A percentile compares a stretch with the other conserved stretches of the same genome.
Conservation (phyloP, 352 stramenopile genomes). For the Aphanomyces astaci region DNA sequence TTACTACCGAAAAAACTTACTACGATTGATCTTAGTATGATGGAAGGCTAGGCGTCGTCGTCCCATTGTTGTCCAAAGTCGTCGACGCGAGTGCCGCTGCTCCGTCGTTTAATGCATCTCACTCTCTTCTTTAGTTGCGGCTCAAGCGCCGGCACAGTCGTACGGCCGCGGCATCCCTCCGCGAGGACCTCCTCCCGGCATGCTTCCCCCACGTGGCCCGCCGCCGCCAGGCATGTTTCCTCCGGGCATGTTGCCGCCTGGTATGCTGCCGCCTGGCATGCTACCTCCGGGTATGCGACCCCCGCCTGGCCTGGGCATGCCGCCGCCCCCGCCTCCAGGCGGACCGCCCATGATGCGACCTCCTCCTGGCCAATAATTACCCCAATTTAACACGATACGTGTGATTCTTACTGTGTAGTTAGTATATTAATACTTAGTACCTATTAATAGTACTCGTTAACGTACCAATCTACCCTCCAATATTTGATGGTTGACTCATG, state of each 20-base stretch:
- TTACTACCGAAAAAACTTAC: constrained; percentile 19
- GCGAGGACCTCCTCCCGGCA: constrained; percentile 35
- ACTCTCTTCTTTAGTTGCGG: constrained; percentile 12
- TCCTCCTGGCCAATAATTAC: constrained; percentile 61
- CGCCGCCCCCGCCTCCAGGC: constrained; percentile 36
- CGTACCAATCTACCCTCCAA: too few species aligned
- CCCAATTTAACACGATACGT: too few species aligned
- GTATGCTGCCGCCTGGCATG: constrained; percentile 61
- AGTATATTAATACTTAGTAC: too few species aligned
- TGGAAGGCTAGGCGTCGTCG: too few species aligned
- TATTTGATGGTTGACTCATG: too few species aligned
- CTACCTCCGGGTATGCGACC: constrained; percentile 57
- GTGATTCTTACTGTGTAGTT: too few species aligned
- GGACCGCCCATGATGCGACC: constrained; percentile 46
- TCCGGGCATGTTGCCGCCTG: constrained; percentile 38
- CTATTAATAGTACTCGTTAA: too few species aligned
- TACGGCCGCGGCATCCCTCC: constrained; percentile 57
- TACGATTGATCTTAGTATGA: constrained; percentile 27
- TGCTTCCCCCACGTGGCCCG: constrained; percentile 29
- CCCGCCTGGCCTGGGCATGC: constrained; percentile 60
- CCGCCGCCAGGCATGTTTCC: constrained; percentile 47
- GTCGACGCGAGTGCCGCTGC: background rate
- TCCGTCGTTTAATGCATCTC: background rate
- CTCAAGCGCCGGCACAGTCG: constrained; percentile 21
- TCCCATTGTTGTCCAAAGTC: too few species aligned